These are phyloP conservation scores for Prunus davidiana DNA, from an alignment of 306 rosid species.

Conservation along the genomic window DNA sequence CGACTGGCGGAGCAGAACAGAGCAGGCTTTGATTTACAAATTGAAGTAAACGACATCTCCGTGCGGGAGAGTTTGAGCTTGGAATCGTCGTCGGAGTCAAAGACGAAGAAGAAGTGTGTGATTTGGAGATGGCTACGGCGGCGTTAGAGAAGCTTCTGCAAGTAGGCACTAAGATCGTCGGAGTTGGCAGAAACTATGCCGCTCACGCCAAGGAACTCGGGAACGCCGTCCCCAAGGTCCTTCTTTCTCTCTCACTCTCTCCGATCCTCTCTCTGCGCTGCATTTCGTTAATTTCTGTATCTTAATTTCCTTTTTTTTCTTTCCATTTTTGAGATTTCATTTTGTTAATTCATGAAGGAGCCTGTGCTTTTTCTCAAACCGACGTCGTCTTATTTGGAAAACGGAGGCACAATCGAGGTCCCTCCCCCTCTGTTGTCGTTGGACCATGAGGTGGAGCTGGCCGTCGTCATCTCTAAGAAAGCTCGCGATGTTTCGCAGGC, in stretches of 20 bases:
- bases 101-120: background rate
- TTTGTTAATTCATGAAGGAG: conserved; percentile 37
- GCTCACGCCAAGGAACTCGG: conserved; percentile 98
- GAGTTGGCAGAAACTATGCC: conserved; percentile 86
- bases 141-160: conserved; percentile 59
- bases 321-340: background rate
- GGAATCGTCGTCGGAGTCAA: background rate
- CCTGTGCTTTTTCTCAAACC: conserved; percentile 91
- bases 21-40: background rate
- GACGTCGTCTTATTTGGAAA: conserved; percentile 81
- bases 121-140: conserved; percentile 47
- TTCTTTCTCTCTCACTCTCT: background rate
- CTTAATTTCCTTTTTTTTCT: background rate
- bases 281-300: no score
- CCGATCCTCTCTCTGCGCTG: background rate
- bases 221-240: conserved; percentile 95
- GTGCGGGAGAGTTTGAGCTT: background rate
- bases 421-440: conserved; percentile 76
- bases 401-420: conserved; percentile 86
- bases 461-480: conserved; percentile 71
- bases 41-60: background rate
- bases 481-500: conserved; percentile 85
- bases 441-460: conserved; percentile 96
- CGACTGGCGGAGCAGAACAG: background rate
- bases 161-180: conserved; percentile 79